Conservation (phyloP, 441 rosid genomes). For the Populus hybrid region DNA sequence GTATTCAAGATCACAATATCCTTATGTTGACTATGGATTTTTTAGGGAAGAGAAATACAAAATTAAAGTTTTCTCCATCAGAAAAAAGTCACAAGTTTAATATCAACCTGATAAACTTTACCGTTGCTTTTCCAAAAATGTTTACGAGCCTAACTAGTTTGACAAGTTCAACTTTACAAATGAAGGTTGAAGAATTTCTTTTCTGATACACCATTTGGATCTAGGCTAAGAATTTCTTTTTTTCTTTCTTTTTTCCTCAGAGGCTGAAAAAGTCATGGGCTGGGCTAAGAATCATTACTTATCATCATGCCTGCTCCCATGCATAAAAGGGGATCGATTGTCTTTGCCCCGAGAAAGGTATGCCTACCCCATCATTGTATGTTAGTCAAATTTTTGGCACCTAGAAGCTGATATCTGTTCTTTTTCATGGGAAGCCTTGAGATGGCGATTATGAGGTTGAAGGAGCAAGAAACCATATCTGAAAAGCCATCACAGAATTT, state of each 20-base stretch:
- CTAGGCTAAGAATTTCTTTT: neutral
- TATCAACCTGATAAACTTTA: neutral
- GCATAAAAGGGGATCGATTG: slow-evolving; percentile 64
- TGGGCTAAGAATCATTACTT: slow-evolving; percentile 93
- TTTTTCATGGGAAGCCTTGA: slow-evolving; percentile 65
- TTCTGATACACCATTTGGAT: slow-evolving; percentile 3
- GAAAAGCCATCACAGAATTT: slow-evolving; percentile 64
- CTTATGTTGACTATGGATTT: neutral
- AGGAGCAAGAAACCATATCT: slow-evolving; percentile 58
- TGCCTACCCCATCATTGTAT: neutral
- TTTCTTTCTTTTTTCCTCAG: slow-evolving; percentile 27
- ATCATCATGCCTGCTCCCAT: slow-evolving; percentile 61
- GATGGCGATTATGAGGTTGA: slow-evolving; percentile 69
- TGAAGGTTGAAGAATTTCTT: slow-evolving; percentile 10
- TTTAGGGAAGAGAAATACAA: neutral
- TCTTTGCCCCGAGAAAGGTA: slow-evolving; percentile 81
- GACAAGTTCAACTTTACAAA: neutral
- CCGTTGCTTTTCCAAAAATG: neutral
- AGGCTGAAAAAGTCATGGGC: slow-evolving; percentile 91
- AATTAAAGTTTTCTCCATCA: neutral
- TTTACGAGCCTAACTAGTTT: neutral
- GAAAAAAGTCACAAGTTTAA: neutral
- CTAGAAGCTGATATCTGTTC: slow-evolving; percentile 29
- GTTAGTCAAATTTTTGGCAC: slow-evolving; percentile 7
- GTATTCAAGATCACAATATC: neutral